phyloP scores from a whole-genome alignment of 2,329 filamentous ascomycete genomes.

The Colletotrichum sp. region DNA sequence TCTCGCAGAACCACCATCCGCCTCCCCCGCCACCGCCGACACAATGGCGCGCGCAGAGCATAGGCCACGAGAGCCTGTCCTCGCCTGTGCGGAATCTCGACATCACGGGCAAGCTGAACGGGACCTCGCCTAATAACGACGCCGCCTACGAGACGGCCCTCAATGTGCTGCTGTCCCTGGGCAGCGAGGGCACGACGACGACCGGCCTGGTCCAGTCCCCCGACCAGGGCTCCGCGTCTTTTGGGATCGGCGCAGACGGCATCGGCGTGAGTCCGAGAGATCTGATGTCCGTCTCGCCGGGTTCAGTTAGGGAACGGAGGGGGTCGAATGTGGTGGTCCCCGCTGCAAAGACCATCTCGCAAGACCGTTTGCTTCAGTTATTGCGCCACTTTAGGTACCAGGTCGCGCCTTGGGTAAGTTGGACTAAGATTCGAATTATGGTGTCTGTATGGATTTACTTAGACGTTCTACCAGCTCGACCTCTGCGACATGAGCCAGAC shows the following conservation, averaged over 20 bases:
- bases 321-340: neutral
- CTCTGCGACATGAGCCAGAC: constrained; percentile 44
- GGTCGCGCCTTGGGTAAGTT: constrained; percentile 48
- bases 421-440: fast-evolving
- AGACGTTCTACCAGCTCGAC: constrained; percentile 36
- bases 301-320: neutral
- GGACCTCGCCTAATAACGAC: neutral
- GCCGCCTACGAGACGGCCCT: constrained; percentile 36
- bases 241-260: neutral
- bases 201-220: neutral
- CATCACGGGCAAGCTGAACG: neutral
- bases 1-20: neutral
- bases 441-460: neutral
- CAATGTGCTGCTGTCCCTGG: constrained; percentile 37
- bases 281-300: constrained; percentile 1
- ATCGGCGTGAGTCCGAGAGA: neutral
- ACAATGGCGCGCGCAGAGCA: constrained; percentile 3
- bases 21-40: neutral
- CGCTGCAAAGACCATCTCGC: neutral
- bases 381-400: constrained; percentile 49
- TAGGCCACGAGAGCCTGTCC: neutral
- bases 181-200: constrained; percentile 24
- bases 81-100: neutral
- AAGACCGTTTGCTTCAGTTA: constrained; percentile 30
- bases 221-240: neutral